These are phyloP conservation scores for Saksenaea vasiformis DNA, from an alignment of 371 early-diverging fungal genomes.

Conservation along the genomic window DNA sequence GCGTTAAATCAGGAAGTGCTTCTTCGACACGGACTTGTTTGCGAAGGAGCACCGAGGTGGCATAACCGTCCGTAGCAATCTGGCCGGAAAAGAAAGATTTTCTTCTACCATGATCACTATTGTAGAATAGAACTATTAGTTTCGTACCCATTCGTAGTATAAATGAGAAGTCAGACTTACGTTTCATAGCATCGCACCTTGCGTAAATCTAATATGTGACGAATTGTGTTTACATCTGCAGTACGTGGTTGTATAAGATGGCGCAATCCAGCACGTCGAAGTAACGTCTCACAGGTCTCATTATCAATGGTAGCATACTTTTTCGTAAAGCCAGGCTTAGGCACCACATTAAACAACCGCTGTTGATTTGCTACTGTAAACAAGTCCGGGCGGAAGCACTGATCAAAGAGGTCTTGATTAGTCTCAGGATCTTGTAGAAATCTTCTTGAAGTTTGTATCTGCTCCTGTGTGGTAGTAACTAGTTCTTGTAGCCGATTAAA, in stretches of 20 bases:
- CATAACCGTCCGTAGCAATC: background rate
- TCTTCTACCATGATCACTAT: background rate
- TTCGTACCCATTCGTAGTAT: background rate
- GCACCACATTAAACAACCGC: background rate
- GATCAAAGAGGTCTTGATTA: background rate
- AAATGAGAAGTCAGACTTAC: background rate
- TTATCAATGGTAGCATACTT: background rate
- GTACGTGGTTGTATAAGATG: background rate
- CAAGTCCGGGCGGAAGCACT: background rate
- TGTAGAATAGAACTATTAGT: background rate
- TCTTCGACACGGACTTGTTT: no score
- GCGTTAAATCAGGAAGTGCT: no score
- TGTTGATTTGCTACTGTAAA: background rate
- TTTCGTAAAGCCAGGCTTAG: background rate
- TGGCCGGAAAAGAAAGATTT: background rate
- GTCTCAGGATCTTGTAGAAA: background rate
- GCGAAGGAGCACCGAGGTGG: background rate
- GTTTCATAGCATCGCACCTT: background rate
- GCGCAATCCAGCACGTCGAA: background rate
- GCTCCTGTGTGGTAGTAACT: background rate
- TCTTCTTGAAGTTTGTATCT: background rate
- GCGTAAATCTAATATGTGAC: background rate
- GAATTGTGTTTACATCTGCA: background rate
- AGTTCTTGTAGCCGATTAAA: background rate
- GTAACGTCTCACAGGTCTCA: background rate